phyloP scores from a whole-genome alignment of 2,329 filamentous ascomycete genomes.

The Cadophora malorum region DNA sequence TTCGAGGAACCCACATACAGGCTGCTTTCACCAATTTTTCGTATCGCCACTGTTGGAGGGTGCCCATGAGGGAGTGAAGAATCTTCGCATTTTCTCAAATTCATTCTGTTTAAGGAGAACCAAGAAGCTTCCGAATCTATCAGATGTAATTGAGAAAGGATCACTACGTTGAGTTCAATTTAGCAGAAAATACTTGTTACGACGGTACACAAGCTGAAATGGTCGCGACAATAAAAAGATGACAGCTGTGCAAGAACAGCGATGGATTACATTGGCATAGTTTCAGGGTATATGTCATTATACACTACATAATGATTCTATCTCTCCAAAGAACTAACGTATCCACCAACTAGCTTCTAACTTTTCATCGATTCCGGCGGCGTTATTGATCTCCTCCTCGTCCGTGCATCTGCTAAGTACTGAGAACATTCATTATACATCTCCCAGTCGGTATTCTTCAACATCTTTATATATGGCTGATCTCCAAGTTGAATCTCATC shows the following conservation, averaged over 20 bases:
- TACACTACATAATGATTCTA: not conserved
- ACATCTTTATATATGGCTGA: not conserved
- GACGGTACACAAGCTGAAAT: constrained; percentile 23
- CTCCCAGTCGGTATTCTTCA: constrained; percentile 18
- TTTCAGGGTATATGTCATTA: not conserved
- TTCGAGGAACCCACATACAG: too few species aligned
- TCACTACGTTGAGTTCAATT: constrained; percentile 46
- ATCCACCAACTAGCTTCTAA: not conserved
- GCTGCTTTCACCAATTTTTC: too few species aligned
- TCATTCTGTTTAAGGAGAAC: constrained; percentile 52
- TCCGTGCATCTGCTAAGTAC: constrained; percentile 12
- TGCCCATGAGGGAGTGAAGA: constrained; percentile 34
- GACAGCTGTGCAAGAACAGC: constrained; percentile 21
- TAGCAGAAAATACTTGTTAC: constrained; percentile 36
- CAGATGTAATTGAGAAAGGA: constrained; percentile 39
- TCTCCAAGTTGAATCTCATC: constrained; percentile 17
- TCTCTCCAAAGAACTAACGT: not conserved
- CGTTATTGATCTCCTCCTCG: constrained; percentile 15
- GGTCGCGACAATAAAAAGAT: constrained; percentile 21
- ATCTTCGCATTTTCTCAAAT: constrained; percentile 47
- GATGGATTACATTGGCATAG: constrained; percentile 26
- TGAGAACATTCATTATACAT: constrained; percentile 21
- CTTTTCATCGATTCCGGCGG: not conserved
- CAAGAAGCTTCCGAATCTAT: constrained; percentile 49
- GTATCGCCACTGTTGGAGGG: constrained; percentile 40